Conservation (phyloP, 805 yeast species). For the Myxozyma mucilagina region DNA sequence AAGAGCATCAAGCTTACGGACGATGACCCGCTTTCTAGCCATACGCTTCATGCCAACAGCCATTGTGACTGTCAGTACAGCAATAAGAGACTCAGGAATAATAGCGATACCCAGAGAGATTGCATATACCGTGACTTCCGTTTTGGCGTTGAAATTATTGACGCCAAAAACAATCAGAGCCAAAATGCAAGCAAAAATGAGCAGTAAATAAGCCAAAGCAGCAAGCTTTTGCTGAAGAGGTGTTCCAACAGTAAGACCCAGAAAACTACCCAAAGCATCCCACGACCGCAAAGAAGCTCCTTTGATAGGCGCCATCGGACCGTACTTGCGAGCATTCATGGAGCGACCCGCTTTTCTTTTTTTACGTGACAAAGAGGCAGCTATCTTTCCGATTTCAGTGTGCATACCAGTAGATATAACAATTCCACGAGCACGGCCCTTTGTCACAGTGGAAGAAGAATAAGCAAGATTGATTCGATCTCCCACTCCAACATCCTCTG, state of each 20-base stretch:
- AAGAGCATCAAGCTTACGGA: conserved; percentile 72
- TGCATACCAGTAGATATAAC: conserved; percentile 66
- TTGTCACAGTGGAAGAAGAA: conserved; percentile 66
- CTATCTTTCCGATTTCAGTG: conserved; percentile 77
- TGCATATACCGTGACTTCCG: conserved; percentile 84
- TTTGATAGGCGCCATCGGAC: conserved; percentile 29
- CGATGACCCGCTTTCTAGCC: conserved; percentile 67
- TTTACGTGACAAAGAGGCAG: conserved; percentile 38
- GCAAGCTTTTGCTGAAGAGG: conserved; percentile 77
- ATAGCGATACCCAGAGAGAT: conserved; percentile 80
- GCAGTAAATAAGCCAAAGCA: conserved; percentile 70
- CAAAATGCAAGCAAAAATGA: conserved; percentile 73
- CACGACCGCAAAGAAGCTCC: conserved; percentile 53
- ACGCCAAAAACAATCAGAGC: conserved; percentile 88
- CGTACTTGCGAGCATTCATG: conserved; percentile 24
- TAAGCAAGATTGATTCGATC: conserved; percentile 73
- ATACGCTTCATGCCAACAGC: conserved; percentile 76
- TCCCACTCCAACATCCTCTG: conserved; percentile 57
- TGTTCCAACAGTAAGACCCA: conserved; percentile 78
- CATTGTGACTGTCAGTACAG: conserved; percentile 82
- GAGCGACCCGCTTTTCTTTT: conserved; percentile 25
- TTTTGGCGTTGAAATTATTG: conserved; percentile 70
- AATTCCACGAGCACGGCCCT: conserved; percentile 73
- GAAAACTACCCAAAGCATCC: conserved; percentile 62
- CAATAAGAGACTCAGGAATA: conserved; percentile 80